These are phyloP conservation scores for Talaromyces atroroseus DNA, from an alignment of 2,329 filamentous ascomycete genomes.

Conservation along the genomic window DNA sequence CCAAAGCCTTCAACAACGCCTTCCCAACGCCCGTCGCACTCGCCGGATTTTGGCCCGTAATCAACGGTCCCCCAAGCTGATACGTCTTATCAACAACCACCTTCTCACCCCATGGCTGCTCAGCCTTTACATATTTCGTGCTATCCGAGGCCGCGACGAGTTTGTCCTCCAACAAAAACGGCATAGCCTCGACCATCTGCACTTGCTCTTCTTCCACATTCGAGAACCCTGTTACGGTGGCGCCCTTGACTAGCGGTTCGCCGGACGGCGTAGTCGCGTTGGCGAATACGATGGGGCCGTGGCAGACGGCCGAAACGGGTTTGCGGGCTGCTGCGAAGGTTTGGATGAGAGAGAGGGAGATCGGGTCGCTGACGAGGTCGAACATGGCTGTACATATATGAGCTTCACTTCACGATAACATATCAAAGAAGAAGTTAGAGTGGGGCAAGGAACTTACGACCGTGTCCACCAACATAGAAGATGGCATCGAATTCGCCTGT, in stretches of 20 bases:
- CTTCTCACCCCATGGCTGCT: constrained; percentile 41
- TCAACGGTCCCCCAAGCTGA: constrained; percentile 30
- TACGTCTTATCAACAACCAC: constrained; percentile 33
- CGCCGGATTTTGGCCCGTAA: constrained; percentile 47
- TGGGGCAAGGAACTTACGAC: constrained; percentile 38
- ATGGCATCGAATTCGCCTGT: constrained; percentile 59
- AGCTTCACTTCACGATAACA: no score
- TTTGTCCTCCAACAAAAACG: constrained; percentile 44
- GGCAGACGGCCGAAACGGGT: constrained; percentile 47
- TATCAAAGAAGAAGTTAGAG: background rate
- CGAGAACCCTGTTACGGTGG: constrained; percentile 44
- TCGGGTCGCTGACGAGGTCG: constrained; percentile 41
- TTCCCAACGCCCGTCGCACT: constrained; percentile 41
- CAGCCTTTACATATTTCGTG: constrained; percentile 43
- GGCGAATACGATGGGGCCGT: constrained; percentile 42
- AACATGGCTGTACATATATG: constrained; percentile 40
- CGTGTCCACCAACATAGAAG: constrained; percentile 56
- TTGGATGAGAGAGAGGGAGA: constrained; percentile 41
- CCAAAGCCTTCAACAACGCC: constrained; percentile 36
- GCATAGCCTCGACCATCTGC: constrained; percentile 36
- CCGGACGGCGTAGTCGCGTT: constrained; percentile 42
- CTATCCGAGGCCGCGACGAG: constrained; percentile 32
- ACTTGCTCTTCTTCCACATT: constrained; percentile 44
- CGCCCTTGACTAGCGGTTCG: constrained; percentile 35
- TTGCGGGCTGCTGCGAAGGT: constrained; percentile 46